Evolutionary conservation across 2,329 filamentous ascomycete species (phyloP), one percentile per base, ranked within the genome.

Genomic region (Aureobasidium sp.): DNA sequence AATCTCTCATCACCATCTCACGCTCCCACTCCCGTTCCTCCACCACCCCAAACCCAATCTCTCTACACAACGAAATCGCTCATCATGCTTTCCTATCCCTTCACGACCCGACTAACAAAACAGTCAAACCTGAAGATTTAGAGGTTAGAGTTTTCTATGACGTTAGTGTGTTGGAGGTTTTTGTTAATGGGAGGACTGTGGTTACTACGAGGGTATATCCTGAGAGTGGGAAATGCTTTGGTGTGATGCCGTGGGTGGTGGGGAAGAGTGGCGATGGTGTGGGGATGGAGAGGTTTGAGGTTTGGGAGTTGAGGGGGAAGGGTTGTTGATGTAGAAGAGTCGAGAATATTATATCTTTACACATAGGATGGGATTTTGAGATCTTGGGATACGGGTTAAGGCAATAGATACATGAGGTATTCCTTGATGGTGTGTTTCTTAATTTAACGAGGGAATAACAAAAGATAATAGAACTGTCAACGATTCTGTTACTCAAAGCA

Each of bases 91-190:
- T 52, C 25, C 10, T 39, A 3, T 37, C n/a, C 9, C 16, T 27
- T n/a, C n/a, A 13, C n/a, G n/a, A n/a, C n/a, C n/a, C n/a, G n/a
- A 8, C 16, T 30, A 50, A 1, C 32, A 50, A 21, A 13, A 60
- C 5, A 64, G 53, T 11, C 65, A 79, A 63, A 64, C 67, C 2
- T 69, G 80, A 0, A 68, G 68, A n/a, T n/a, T 13, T 49, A 4
- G 45, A 49, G 1, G 68, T 80, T n/a, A 74, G 70, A 21, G 71
- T 74, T 0, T 77, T 76, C 66, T 75, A 74, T 52, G 77, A 80
- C 60, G 70, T 65, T 27, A 76, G 73, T 27, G 75, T 78, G 6
- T 65, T 80, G 3, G 78, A 80, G 63, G 72, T 79, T 0, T 80
- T 79, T 63, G 73, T 76, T 6, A 79, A 80, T 62, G 72, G 71